Evolutionary conservation across 129 eudicot genomes (phyloP).

Genomic region (Helichrysum umbraculigerum): DNA sequence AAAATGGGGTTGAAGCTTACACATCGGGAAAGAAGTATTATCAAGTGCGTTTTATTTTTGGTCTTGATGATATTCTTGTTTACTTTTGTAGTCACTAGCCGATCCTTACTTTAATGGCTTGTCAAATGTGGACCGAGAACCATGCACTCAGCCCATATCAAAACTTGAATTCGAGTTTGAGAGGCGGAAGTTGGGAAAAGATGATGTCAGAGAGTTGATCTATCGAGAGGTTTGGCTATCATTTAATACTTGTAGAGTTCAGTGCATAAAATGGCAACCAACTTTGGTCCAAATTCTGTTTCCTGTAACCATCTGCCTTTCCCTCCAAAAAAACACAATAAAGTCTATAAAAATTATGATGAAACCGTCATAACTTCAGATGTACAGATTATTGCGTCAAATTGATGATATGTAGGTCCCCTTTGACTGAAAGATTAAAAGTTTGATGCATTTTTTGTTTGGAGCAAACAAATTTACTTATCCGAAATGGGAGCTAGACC

Average conservation of each 20-base stretch:
- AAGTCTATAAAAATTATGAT: too few species aligned
- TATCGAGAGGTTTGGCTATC: constrained; percentile 75
- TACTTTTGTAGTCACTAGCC: constrained; percentile 61
- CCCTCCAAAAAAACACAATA: too few species aligned
- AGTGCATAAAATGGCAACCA: background rate
- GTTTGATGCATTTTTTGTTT: too few species aligned
- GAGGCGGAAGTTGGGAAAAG: constrained; percentile 80
- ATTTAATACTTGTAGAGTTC: background rate
- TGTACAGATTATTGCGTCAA: too few species aligned
- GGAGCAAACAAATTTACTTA: too few species aligned
- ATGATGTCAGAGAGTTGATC: constrained; percentile 93
- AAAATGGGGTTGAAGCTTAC: background rate
- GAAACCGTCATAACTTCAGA: too few species aligned
- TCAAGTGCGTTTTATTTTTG: background rate
- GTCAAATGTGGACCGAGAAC: constrained; percentile 90
- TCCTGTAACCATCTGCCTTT: too few species aligned
- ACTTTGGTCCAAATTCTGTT: background rate
- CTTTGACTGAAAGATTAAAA: too few species aligned
- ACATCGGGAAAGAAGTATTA: background rate
- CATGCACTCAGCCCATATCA: constrained; percentile 77
- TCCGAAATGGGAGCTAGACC: too few species aligned
- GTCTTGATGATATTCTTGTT: background rate
- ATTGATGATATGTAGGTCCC: too few species aligned
- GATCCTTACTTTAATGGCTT: constrained; percentile 89
- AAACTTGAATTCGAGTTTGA: constrained; percentile 96